Percentiles rank a stretch among this genome's conserved stretches.
phyloP scores from a whole-genome alignment of 2,329 filamentous ascomycete genomes.

The Magnaporthiopsis rhizophila region DNA sequence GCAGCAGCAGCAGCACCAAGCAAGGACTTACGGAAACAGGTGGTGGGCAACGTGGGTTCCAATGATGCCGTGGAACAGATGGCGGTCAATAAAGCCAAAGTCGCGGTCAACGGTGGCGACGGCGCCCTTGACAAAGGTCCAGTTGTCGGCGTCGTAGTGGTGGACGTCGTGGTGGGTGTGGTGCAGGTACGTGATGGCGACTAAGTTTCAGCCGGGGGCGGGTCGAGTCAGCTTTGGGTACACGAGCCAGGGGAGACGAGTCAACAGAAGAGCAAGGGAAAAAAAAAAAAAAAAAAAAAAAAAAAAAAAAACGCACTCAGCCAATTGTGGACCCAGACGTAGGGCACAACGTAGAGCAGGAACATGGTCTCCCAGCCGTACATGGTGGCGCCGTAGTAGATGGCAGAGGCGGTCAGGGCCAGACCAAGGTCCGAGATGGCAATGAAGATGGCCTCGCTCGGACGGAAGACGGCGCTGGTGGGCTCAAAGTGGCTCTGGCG shows the following conservation, averaged over 20 bases:
- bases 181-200: conserved; percentile 69
- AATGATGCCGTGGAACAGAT: conserved; percentile 60
- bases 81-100: conserved; percentile 55
- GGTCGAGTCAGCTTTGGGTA: conserved; percentile 1
- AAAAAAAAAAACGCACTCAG: conserved; percentile 60
- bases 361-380: conserved; percentile 50
- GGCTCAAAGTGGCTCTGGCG: conserved; percentile 53
- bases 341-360: conserved; percentile 55
- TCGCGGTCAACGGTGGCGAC: conserved; percentile 56
- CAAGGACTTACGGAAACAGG: conserved; percentile 40
- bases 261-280: background rate
- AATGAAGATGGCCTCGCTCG: conserved; percentile 48
- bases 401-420: conserved; percentile 35
- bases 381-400: conserved; percentile 43
- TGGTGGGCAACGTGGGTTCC: conserved; percentile 59
- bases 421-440: conserved; percentile 54
- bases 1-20: background rate
- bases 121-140: conserved; percentile 56
- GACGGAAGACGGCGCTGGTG: conserved; percentile 51
- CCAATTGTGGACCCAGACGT: conserved; percentile 98
- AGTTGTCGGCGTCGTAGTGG: conserved; percentile 50
- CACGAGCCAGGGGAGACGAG: background rate
- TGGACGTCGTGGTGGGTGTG: conserved; percentile 56
- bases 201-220: conserved; percentile 24
- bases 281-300: no score